phyloP scores from a whole-genome alignment of 2,329 filamentous ascomycete genomes.

The Ascochyta rabiei region DNA sequence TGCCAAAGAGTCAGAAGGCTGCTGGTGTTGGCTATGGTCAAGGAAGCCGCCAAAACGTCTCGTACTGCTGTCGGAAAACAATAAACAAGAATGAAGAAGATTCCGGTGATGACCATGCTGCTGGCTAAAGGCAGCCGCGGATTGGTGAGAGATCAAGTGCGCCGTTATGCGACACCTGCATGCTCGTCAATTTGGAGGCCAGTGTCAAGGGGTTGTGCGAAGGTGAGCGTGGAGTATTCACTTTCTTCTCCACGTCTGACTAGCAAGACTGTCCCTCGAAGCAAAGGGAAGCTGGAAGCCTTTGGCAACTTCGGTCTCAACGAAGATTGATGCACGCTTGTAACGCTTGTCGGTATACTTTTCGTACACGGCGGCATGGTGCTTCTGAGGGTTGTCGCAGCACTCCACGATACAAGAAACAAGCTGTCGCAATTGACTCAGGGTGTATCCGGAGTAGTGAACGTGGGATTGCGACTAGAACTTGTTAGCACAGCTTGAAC shows the following conservation, averaged over 20 bases:
- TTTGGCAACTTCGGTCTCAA: constrained; percentile 73
- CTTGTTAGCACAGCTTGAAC: constrained; percentile 43
- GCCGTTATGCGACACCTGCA: constrained; percentile 29
- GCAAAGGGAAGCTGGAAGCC: constrained; percentile 60
- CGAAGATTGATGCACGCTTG: constrained; percentile 81
- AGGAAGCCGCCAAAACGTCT: constrained; percentile 39
- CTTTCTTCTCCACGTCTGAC: constrained; percentile 48
- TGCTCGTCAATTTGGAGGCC: constrained; percentile 35
- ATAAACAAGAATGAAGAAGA: constrained; percentile 49
- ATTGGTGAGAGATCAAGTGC: constrained; percentile 25
- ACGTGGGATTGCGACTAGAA: constrained; percentile 78
- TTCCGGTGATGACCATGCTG: constrained; percentile 35
- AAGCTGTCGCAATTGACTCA: constrained; percentile 78
- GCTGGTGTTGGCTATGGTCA: constrained; percentile 32
- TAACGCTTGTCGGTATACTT: constrained; percentile 91
- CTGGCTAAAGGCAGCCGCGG: constrained; percentile 16
- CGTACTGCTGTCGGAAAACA: constrained; percentile 38
- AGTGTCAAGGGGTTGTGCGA: constrained; percentile 21
- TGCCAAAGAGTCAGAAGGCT: constrained; percentile 20
- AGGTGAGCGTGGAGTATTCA: constrained; percentile 38
- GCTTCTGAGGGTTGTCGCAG: constrained; percentile 78
- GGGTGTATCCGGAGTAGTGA: constrained; percentile 93
- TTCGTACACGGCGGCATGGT: constrained; percentile 86
- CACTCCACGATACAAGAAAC: constrained; percentile 83
- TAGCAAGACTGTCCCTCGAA: constrained; percentile 44